These are phyloP conservation scores for Cladosporium oxysporum DNA, from an alignment of 2,329 filamentous ascomycete genomes.

Conservation along the genomic window DNA sequence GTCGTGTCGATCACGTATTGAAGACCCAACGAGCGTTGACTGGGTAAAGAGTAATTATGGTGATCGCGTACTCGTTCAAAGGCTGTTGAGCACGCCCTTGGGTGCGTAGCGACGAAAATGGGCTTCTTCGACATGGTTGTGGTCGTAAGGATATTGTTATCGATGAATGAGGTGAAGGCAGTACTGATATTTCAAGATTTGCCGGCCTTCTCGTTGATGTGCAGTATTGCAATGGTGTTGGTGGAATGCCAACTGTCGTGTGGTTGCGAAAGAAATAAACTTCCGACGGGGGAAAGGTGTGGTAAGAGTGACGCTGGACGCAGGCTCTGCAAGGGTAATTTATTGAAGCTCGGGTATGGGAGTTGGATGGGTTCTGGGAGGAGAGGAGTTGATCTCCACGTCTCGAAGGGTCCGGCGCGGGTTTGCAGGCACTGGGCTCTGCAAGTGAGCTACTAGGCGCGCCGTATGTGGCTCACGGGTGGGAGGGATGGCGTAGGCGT, in stretches of 20 bases:
- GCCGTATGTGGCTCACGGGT: neutral
- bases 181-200: conserved; percentile 25
- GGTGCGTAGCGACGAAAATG: conserved; percentile 92
- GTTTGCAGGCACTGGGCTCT: conserved; percentile 17
- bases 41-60: neutral
- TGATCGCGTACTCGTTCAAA: conserved; percentile 75
- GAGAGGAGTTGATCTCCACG: conserved; percentile 19
- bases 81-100: conserved; percentile 91
- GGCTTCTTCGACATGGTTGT: conserved; percentile 69
- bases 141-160: conserved; percentile 6
- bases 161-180: conserved; percentile 4
- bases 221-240: neutral
- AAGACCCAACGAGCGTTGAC: neutral
- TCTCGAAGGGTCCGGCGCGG: neutral
- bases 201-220: conserved; percentile 15
- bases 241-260: neutral
- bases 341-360: conserved; percentile 19
- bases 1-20: neutral
- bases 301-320: conserved; percentile 1
- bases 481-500: conserved; percentile 12
- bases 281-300: neutral
- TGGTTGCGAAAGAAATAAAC: conserved; percentile 10
- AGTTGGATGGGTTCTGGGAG: neutral
- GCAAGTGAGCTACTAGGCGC: conserved; percentile 14
- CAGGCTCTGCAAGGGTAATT: conserved; percentile 17